Base-by-base conservation (phyloP, 2,329 filamentous ascomycete species). In the Pseudonectria buxi region DNA sequence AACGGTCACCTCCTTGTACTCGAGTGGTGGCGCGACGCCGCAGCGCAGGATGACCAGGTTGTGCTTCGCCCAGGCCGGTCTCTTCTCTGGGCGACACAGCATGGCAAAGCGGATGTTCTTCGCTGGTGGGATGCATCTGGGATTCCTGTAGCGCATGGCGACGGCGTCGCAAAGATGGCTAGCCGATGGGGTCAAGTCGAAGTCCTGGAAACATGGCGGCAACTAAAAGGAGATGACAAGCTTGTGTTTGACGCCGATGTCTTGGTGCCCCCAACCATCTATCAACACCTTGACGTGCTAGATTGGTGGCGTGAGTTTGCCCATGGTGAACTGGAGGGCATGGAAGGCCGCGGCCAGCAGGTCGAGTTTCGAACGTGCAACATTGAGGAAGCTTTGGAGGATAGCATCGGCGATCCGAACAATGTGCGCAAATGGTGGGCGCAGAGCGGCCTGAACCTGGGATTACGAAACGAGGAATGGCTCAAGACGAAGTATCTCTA, bases 331-430 rank as follows among this genome's bases (percentile, higher is more conserved):
- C 62, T 75, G 24, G 66, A 66, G 1, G 71, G 67, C 27, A 76
- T 69, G 72, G 62, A 68, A 27, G 72, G 72, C 12, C 63, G 69
- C 24, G 66, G 66, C 43, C 71, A 89, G 48, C 74, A 76, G 34
- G 88, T 95, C 16, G 87, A 94, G 59, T 95, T 95, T 62, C 89
- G 90, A 59, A 94, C 87, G 1, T 95, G 88, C 59, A 88, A 94
- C 59, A 92, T 96, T 42, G 89, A 95, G 58, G 90, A 95, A 62
- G 89, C 89, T 1, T 71, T 95, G 26, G 89, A 95, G 57, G 89
- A 95, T 56, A 86, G 86, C 14, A 76, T 90, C 32, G 76, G 75
- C 7, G 80, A 83, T 36, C 83, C 87, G 43, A 77, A 80, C 45
- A 73, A 74, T 26, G 86, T 94, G 13, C 69, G 86, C 37, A 71